Evolutionary conservation across 2,329 filamentous ascomycete species (phyloP).

Genomic region (Stromatinia cepivora): DNA sequence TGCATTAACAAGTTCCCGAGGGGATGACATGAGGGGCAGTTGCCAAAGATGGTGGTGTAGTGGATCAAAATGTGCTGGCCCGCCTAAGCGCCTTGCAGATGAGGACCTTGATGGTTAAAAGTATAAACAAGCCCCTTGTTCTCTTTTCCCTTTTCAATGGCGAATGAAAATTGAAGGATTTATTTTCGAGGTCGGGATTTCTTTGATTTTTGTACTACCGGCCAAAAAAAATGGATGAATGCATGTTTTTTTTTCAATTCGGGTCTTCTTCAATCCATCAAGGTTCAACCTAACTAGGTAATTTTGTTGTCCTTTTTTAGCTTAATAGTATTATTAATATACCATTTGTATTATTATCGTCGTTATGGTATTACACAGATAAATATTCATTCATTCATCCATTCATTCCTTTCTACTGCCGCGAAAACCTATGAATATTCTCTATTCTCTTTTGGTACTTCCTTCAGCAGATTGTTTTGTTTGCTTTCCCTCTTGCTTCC

Average conservation of each 20-base stretch:
- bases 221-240: neutral
- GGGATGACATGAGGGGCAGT: neutral
- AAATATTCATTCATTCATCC: neutral
- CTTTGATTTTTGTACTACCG: neutral
- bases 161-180: neutral
- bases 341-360: neutral
- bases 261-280: neutral
- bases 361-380: neutral
- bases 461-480: neutral
- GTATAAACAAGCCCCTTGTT: neutral
- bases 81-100: neutral
- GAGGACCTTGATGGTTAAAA: slow-evolving; percentile 19
- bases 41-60: neutral
- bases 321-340: neutral
- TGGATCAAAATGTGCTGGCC: neutral
- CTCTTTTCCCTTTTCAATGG: neutral
- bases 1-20: neutral
- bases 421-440: neutral
- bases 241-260: neutral
- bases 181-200: neutral
- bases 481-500: neutral
- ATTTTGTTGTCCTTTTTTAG: neutral
- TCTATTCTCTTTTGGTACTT: neutral
- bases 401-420: neutral
- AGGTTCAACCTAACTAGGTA: neutral